Evolutionary conservation across 2,329 filamentous ascomycete genomes (phyloP), one percentile per base, ranked within the genome.

Genomic region (Sporothrix pallida): DNA sequence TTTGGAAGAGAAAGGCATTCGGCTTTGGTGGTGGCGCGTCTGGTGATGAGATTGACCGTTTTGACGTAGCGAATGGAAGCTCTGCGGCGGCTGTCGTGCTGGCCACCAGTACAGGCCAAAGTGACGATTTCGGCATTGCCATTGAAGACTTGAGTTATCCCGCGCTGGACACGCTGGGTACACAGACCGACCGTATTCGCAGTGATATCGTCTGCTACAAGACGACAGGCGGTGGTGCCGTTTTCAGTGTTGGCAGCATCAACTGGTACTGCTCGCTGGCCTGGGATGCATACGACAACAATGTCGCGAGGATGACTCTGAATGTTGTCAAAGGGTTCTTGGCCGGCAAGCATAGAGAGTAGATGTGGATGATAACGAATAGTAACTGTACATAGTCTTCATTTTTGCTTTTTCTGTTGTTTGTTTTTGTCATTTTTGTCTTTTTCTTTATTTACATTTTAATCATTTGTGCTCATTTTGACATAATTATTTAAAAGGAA

Each of bases 21-120:
- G 77, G 77, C 15, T 78, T 82, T 9, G 80, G 79, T 1, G 80
- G 80, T n/a, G 79, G 80, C 12, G 80, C 80, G 13, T 78, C 76
- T 62, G 81, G 80, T 20, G 81, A 83, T 62, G 81, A 83, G 74
- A 81, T 82, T 54, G 81, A 82, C 75, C 77, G 80, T 8, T 75
- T 79, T 20, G 81, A 81, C 63, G 75, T 78, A 69, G 74, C 70
- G 12, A 75, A 78, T 23, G 81, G 80, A 2, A 80, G 78, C 37
- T 80, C 81, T 1, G 44, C 74, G 1, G 78, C 79, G 70, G 77
- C 77, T 1, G 74, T 80, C 2, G 68, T 82, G 4, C 68, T 81
- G 42, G 79, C 78, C 20, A 77, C 80, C 12, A 79, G 75, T 70
- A 75, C 73, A 0, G 75, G 76, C 44, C 77, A 78, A 63, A 56